Percentiles rank a stretch among this genome's conserved stretches.
phyloP scores from a whole-genome alignment of 1,284 basidiomycete genomes.

The Trametes versicolor region DNA sequence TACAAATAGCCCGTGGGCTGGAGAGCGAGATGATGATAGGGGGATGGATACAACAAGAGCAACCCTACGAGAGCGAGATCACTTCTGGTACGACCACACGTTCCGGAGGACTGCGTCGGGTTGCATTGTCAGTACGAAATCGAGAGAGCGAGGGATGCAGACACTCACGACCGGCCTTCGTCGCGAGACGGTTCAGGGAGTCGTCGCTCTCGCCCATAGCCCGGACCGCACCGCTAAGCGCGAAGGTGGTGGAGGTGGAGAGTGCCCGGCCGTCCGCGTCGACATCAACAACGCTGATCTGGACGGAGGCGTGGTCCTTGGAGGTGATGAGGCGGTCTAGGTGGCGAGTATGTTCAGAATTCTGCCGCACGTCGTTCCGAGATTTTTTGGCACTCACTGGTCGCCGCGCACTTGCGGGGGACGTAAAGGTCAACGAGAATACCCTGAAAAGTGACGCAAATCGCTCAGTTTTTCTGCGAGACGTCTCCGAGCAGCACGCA shows the following conservation, averaged over 20 bases:
- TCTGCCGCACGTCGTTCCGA: neutral
- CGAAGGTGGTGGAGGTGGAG: constrained; percentile 90
- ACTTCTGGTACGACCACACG: constrained; percentile 83
- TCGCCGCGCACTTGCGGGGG: constrained; percentile 98
- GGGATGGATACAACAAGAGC: constrained; percentile 30
- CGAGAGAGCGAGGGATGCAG: constrained; percentile 12
- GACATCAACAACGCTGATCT: constrained; percentile 95
- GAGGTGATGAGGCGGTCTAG: constrained; percentile 95
- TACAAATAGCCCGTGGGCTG: constrained; percentile 27
- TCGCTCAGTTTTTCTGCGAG: constrained; percentile 25
- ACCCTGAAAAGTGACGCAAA: constrained; percentile 66
- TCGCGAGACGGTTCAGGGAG: constrained; percentile 96
- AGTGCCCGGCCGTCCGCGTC: constrained; percentile 93
- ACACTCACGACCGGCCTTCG: constrained; percentile 92
- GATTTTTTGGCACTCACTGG: constrained; percentile 66
- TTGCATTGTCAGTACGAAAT: constrained; percentile 2
- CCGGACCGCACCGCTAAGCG: constrained; percentile 93
- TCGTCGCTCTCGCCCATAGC: constrained; percentile 97
- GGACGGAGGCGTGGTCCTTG: constrained; percentile 99
- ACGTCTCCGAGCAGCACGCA: neutral
- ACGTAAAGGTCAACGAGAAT: constrained; percentile 99
- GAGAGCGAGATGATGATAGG: constrained; percentile 28
- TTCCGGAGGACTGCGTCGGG: constrained; percentile 69
- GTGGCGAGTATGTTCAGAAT: constrained; percentile 15
- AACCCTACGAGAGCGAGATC: constrained; percentile 40